phyloP scores from a whole-genome alignment of 306 rosid species.

The Corylus heterophylla region DNA sequence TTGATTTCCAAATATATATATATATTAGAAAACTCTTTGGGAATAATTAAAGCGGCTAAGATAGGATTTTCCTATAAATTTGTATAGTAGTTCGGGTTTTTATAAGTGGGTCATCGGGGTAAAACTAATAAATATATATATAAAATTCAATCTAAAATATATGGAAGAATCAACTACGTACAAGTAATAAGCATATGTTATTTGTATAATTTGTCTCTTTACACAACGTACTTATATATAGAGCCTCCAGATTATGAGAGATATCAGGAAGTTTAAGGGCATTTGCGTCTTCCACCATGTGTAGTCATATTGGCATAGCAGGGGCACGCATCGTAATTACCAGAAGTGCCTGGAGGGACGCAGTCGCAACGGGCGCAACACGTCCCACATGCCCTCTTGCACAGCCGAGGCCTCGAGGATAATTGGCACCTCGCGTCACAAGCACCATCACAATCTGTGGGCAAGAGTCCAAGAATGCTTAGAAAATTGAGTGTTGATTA shows the following conservation, averaged over 20 bases:
- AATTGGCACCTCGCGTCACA: slow-evolving; percentile 52
- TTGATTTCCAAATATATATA: too few species aligned
- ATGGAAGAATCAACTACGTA: too few species aligned
- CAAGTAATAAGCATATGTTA: background rate
- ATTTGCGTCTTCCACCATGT: slow-evolving; percentile 66
- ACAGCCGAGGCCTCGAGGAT: slow-evolving; percentile 50
- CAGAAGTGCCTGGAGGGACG: slow-evolving; percentile 73
- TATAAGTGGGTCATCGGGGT: too few species aligned
- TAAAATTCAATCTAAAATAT: too few species aligned
- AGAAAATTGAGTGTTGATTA: background rate
- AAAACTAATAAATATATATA: too few species aligned
- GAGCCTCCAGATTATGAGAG: background rate
- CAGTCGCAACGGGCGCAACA: slow-evolving; percentile 66
- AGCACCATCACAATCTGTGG: slow-evolving; percentile 49
- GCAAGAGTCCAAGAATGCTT: background rate
- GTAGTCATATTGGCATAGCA: slow-evolving; percentile 70
- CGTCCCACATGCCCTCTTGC: slow-evolving; percentile 71
- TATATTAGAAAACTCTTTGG: too few species aligned
- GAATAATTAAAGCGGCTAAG: too few species aligned
- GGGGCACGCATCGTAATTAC: slow-evolving; percentile 62
- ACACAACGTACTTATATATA: background rate
- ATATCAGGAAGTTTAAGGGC: slow-evolving; percentile 44
- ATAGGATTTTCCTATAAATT: too few species aligned
- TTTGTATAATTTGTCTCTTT: background rate
- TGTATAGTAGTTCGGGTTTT: too few species aligned